Base-by-base conservation (phyloP, 2,329 filamentous ascomycete genomes). In the Exserohilum turcica region DNA sequence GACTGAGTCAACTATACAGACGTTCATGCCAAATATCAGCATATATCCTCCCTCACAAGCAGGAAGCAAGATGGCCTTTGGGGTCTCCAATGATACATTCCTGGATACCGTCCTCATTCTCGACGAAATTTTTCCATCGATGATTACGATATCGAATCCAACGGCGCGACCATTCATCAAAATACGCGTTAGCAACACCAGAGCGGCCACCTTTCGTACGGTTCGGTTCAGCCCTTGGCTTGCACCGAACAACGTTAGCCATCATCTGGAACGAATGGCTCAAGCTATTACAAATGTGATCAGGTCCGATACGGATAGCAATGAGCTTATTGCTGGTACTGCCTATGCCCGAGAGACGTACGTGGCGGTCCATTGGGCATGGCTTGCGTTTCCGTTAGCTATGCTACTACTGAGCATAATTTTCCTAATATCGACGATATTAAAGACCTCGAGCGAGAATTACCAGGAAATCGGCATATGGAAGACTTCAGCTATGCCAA, bases 401-500 rank as follows among this genome's bases (percentile, higher is more conserved):
- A 44, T 74, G 6, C 47, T 70, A 5, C 3, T 60, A 0, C 28
- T 71, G 1, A 66, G 63, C 10, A 37, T 67, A 0, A 13, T 55
- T 0, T 72, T 69, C 19, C 36, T 74, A 7, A 18, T 64, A 0
- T 52, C 61, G 1, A 69, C 68, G 0, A 70, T 74, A 5, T 5
- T 65, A 1, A 65, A 61, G 38, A 69, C 64, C 2, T 64, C 61
- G 0, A 47, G 42, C 1, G 48, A 56, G 3, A 43, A 43, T 6
- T 24, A 57, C 4, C 38, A 33, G 1, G 50, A 29, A 10, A 33
- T 48, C 3, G 61, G 56, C 3, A 37, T 63, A 0, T 74, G 70
- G 70, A 73, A 74, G 43, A 70, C 63, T 0, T 68, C 65, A 6
- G 63, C 64, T 0, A 65, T 68, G 54, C 62, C 64, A 0, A 31